A percentile compares a stretch with the other conserved stretches of the same genome.
phyloP scores from a whole-genome alignment of 805 yeast genomes.

The Zygotorulaspora chibaensis region DNA sequence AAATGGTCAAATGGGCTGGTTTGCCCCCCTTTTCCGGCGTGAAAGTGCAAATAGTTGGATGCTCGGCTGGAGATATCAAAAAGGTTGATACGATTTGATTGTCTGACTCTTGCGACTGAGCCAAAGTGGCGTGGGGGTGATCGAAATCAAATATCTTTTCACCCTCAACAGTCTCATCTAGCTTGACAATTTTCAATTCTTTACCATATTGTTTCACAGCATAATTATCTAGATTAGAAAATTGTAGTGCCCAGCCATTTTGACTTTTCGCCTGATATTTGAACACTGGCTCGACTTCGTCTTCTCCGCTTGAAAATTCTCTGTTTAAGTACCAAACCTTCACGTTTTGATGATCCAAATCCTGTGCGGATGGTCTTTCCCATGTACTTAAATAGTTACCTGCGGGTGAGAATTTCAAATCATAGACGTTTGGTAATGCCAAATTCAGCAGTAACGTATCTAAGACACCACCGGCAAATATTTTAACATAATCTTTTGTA shows the following conservation, averaged over 20 bases:
- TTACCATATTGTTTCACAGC: constrained; percentile 30
- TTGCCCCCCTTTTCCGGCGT: constrained; percentile 81
- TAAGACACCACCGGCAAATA: constrained; percentile 29
- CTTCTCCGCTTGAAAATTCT: constrained; percentile 37
- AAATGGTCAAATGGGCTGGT: constrained; percentile 85
- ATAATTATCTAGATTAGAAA: constrained; percentile 34
- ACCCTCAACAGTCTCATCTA: constrained; percentile 40
- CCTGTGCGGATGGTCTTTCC: constrained; percentile 79
- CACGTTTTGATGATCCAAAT: constrained; percentile 73
- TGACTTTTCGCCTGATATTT: constrained; percentile 77
- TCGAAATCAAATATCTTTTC: constrained; percentile 40
- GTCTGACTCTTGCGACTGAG: constrained; percentile 36
- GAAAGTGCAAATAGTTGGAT: constrained; percentile 86
- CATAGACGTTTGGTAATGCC: constrained; percentile 62
- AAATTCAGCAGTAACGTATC: constrained; percentile 20
- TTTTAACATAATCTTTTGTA: constrained; percentile 25
- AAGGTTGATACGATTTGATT: constrained; percentile 39
- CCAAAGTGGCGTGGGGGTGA: constrained; percentile 57
- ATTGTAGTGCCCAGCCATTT: constrained; percentile 65
- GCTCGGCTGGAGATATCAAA: constrained; percentile 82
- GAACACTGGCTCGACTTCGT: constrained; percentile 20
- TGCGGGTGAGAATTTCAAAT: constrained; percentile 81
- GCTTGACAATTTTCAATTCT: constrained; percentile 32
- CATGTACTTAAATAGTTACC: constrained; percentile 82
- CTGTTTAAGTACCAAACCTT: constrained; percentile 60